A percentile compares a stretch with the other conserved stretches of the same genome.
Conservation (phyloP, 1,284 basidiomycete genomes). For the Ganoderma sinense region DNA sequence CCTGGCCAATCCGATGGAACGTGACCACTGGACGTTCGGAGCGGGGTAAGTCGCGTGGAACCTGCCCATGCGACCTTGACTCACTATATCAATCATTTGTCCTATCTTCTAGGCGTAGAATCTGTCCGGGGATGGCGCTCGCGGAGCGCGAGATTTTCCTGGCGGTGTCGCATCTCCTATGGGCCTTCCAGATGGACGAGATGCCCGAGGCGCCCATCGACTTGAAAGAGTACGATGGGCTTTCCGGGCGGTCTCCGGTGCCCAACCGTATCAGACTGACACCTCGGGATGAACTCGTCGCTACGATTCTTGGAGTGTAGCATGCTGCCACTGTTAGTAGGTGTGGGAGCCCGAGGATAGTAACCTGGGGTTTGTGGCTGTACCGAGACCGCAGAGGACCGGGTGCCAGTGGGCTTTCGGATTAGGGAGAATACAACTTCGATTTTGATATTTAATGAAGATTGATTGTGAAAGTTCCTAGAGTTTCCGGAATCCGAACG, state of each 20-base stretch:
- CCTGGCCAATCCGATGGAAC: constrained; percentile 27
- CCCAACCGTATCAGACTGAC: constrained; percentile 15
- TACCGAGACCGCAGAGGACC: no score
- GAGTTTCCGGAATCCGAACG: no score
- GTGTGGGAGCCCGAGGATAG: not conserved
- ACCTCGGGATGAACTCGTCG: constrained; percentile 16
- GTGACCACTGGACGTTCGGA: constrained; percentile 33
- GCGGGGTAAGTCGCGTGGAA: constrained; percentile 35
- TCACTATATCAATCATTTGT: not conserved
- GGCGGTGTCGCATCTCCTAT: constrained; percentile 38
- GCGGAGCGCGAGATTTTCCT: constrained; percentile 50
- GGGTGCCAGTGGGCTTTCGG: no score
- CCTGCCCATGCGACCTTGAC: not conserved
- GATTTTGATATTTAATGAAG: no score
- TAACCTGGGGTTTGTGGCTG: no score
- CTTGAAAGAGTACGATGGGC: constrained; percentile 25
- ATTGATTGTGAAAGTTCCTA: no score
- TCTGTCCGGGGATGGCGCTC: constrained; percentile 31
- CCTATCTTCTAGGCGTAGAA: constrained; percentile 32
- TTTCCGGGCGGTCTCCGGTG: constrained; percentile 23
- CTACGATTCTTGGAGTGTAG: not conserved
- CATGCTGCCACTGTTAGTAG: not conserved
- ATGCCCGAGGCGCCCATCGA: constrained; percentile 22
- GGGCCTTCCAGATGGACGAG: constrained; percentile 20
- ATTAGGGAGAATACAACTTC: no score